These are phyloP conservation scores for Phycomyces blakesleeanus DNA, from an alignment of 192 early-diverging fungal species.

Conservation along the genomic window DNA sequence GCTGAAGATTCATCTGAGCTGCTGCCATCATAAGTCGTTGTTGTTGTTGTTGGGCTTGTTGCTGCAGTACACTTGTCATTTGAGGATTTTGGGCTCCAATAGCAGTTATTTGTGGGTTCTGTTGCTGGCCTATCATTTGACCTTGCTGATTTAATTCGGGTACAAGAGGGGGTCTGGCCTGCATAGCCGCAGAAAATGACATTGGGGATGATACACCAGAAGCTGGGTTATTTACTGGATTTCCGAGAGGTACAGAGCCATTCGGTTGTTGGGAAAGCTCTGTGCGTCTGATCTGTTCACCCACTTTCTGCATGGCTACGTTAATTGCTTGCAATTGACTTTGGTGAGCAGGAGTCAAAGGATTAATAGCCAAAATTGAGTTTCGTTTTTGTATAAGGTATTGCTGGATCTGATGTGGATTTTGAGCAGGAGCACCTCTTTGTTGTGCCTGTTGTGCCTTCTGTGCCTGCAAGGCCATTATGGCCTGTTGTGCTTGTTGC, in stretches of 20 bases:
- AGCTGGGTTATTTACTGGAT: background rate
- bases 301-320: slow-evolving; percentile 4
- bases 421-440: background rate
- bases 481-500: slow-evolving; percentile 2
- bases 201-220: background rate
- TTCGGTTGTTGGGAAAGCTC: background rate
- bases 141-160: too few species aligned
- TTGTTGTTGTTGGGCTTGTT: background rate
- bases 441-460: background rate
- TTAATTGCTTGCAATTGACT: slow-evolving; percentile 6
- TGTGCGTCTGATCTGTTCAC: slow-evolving; percentile 14
- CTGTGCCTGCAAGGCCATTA: background rate
- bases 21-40: slow-evolving; percentile 24
- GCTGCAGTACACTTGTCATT: slow-evolving; percentile 5
- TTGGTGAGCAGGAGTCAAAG: slow-evolving; percentile 4
- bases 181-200: background rate
- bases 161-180: too few species aligned
- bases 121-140: background rate
- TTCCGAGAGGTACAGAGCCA: background rate
- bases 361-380: background rate
- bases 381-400: slow-evolving; percentile 12
- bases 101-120: slow-evolving; percentile 4
- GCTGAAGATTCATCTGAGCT: background rate
- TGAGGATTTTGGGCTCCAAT: slow-evolving; percentile 12
- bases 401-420: slow-evolving; percentile 10